phyloP scores from a whole-genome alignment of 2,329 filamentous ascomycete genomes.

The Emmonsia crescens region DNA sequence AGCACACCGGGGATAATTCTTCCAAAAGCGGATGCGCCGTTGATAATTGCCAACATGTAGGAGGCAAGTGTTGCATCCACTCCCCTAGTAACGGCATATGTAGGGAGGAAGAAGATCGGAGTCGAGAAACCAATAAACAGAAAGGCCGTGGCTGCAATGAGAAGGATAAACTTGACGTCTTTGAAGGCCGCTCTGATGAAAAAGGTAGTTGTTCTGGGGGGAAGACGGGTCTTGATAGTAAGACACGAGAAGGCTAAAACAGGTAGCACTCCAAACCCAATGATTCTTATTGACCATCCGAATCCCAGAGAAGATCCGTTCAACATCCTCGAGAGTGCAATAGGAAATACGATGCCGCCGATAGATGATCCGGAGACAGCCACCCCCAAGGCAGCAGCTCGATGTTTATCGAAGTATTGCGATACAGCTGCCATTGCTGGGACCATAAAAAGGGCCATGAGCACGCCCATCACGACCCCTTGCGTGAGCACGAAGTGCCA shows the following conservation, averaged over 20 bases:
- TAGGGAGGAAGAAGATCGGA: conserved; percentile 25
- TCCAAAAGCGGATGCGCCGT: conserved; percentile 26
- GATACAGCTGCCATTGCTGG: conserved; percentile 38
- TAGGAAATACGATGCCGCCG: conserved; percentile 45
- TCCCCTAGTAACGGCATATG: conserved; percentile 17
- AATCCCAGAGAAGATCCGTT: conserved; percentile 36
- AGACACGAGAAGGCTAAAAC: conserved; percentile 32
- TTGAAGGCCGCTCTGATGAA: conserved; percentile 17
- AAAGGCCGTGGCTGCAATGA: conserved; percentile 17
- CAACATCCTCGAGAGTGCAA: conserved; percentile 39
- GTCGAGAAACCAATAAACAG: conserved; percentile 21
- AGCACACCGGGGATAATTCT: conserved; percentile 25
- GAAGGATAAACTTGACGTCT: conserved; percentile 14
- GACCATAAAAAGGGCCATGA: conserved; percentile 34
- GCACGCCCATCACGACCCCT: conserved; percentile 25
- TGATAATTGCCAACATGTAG: conserved; percentile 24
- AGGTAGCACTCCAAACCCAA: conserved; percentile 42
- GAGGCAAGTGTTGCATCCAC: conserved; percentile 16
- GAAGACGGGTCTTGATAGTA: conserved; percentile 14
- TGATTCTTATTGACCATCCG: conserved; percentile 43
- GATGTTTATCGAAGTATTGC: conserved; percentile 40
- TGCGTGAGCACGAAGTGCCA: conserved; percentile 43
- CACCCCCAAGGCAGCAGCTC: conserved; percentile 39
- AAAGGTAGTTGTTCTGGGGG: conserved; percentile 17
- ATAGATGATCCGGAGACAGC: conserved; percentile 39